phyloP scores from a whole-genome alignment of 176 grass and related monocot genomes.

The Oryza glumipatula region DNA sequence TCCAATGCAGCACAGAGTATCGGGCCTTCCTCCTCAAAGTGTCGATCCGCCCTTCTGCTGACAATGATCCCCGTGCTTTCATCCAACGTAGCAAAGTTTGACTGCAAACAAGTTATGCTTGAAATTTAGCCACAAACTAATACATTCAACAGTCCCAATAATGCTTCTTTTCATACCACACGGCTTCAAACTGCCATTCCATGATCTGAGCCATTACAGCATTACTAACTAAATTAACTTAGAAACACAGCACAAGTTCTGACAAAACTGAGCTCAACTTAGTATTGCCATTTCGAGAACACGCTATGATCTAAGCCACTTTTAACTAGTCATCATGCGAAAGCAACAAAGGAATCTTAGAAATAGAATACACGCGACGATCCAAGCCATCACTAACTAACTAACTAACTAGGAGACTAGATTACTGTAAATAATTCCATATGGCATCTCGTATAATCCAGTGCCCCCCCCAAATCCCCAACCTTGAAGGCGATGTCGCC shows the following conservation, averaged over 20 bases:
- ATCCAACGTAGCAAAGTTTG: constrained; percentile 93
- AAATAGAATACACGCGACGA: background rate
- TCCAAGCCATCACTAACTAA: background rate
- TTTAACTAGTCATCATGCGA: background rate
- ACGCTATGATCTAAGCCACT: too few relatives aligned
- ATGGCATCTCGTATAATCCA: background rate
- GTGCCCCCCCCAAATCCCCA: background rate
- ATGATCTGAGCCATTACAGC: background rate
- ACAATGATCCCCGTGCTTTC: constrained; percentile 71
- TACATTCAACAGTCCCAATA: background rate
- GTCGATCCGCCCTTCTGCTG: constrained; percentile 80
- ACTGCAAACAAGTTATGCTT: constrained; percentile 43
- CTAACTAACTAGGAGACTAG: background rate
- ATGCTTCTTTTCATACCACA: constrained; percentile 7
- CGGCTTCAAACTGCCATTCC: background rate
- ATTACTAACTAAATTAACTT: too few relatives aligned
- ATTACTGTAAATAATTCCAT: background rate
- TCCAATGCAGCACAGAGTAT: constrained; percentile 79
- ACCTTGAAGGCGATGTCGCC: constrained; percentile 99
- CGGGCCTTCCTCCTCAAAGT: constrained; percentile 97
- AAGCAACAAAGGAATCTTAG: background rate
- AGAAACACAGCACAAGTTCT: too few relatives aligned
- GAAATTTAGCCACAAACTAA: constrained; percentile 14
- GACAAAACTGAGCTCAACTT: too few relatives aligned
- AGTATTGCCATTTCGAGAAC: too few relatives aligned